phyloP scores from a whole-genome alignment of 345 rosid species.

The Clarkia xantiana region DNA sequence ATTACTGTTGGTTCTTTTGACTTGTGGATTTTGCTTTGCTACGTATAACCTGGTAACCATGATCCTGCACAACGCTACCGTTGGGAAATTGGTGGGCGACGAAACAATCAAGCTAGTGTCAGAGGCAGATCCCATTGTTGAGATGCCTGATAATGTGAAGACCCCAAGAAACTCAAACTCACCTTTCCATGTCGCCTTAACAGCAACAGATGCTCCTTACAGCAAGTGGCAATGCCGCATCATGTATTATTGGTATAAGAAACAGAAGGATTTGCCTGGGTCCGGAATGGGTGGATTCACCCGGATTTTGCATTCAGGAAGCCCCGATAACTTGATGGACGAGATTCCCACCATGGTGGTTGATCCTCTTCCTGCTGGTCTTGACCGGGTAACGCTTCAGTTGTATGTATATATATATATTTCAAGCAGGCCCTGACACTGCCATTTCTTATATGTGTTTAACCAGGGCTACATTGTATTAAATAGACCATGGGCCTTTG shows the following conservation, averaged over 20 bases:
- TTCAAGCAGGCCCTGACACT: neutral
- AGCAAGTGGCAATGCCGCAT: conserved; percentile 96
- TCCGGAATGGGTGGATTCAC: conserved; percentile 96
- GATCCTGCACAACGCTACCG: conserved; percentile 30
- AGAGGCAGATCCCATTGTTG: conserved; percentile 49
- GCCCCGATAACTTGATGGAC: conserved; percentile 69
- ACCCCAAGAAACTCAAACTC: conserved; percentile 21
- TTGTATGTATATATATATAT: neutral
- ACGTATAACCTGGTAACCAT: conserved; percentile 62
- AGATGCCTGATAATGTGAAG: conserved; percentile 43
- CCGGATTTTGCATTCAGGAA: conserved; percentile 82
- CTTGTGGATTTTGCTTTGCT: conserved; percentile 57
- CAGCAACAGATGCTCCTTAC: conserved; percentile 79
- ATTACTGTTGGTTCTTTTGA: conserved; percentile 40
- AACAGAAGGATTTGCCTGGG: conserved; percentile 56
- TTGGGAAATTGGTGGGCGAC: conserved; percentile 15
- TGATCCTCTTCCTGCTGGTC: conserved; percentile 87
- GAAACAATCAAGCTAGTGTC: conserved; percentile 17
- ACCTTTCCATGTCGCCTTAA: conserved; percentile 74
- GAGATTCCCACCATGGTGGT: conserved; percentile 86
- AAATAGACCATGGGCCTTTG: conserved; percentile 98
- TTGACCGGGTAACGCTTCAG: conserved; percentile 49
- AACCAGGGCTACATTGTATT: conserved; percentile 90
- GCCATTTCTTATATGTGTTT: conserved; percentile 3
- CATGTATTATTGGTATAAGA: conserved; percentile 91